Base-by-base conservation (phyloP, 106 monocot genomes). In the Agapanthus africanus region DNA sequence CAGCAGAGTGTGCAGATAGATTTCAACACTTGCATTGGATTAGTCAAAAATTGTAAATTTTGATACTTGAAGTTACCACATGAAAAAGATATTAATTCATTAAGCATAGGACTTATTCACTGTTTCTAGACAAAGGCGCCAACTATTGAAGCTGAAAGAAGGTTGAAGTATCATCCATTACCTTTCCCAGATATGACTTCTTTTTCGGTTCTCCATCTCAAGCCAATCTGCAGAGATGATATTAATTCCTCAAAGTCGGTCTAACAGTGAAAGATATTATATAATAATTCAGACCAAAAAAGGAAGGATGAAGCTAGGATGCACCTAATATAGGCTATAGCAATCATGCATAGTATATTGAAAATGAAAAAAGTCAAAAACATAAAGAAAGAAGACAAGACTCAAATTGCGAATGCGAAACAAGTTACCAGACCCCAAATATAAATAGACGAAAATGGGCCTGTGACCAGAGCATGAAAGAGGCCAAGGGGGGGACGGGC, bases 181-280 rank as follows among this genome's bases (percentile, higher is more conserved):
- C 97, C 93, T 93, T 93, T 99, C 21, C 99, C 93, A 63, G 83
- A 85, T 76, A 90, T 72, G 22, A 99, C 99, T 78, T 99, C 99
- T 54, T 93, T 90, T 52, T 99, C 93, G 67, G 87, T 99, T 81
- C 99, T 99, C 99, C 99, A 99, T 70, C 99, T 93, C 65, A 99
- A 71, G 11, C 99, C 99, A 80, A 93, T 82, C 93, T 97, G 92
- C 57, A 37, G 19, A 69, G 35, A 77, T 61, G 54, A 81, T 73
- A 70, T 37, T 37, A n/a, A 74, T 71, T 30, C 1, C 25, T 67
- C 37, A 56, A 37, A 66, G 28, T 59, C 54, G 54, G 26, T 73
- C 25, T 32, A 64, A 64, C 59, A 37, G 50, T 28, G 51, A 38
- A 11, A 35, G 18, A 61, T 36, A 19, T 33, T 7, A 36, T 35